Conservation (phyloP, 352 stramenopile genomes). For the Globisporangium abappressorium region DNA sequence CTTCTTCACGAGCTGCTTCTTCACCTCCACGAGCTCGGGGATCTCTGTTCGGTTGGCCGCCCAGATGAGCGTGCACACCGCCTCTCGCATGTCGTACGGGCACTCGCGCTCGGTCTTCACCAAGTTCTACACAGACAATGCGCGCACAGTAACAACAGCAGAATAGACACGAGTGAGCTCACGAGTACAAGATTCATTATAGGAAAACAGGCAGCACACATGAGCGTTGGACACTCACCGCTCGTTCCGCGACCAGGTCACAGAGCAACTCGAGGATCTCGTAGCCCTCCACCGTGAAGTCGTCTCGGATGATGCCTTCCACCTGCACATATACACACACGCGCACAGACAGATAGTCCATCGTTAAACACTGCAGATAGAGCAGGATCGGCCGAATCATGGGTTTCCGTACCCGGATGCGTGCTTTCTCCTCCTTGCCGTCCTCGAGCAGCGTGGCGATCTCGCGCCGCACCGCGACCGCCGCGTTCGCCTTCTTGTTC, state of each 20-base stretch:
- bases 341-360: background rate
- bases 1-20: slow-evolving; percentile 88
- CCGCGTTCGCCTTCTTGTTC: slow-evolving; percentile 89
- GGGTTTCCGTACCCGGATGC: slow-evolving; percentile 81
- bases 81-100: slow-evolving; percentile 91
- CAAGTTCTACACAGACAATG: slow-evolving; percentile 49
- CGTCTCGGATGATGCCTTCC: slow-evolving; percentile 93
- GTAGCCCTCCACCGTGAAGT: slow-evolving; percentile 95
- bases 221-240: slow-evolving; percentile 34
- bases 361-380: background rate
- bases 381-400: background rate
- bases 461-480: slow-evolving; percentile 69
- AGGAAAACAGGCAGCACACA: background rate
- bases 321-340: slow-evolving; percentile 38
- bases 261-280: slow-evolving; percentile 94
- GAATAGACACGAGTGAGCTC: background rate
- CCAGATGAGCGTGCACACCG: slow-evolving; percentile 94
- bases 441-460: slow-evolving; percentile 78
- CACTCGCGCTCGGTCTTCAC: slow-evolving; percentile 91
- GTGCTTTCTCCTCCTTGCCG: slow-evolving; percentile 92
- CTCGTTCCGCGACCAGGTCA: slow-evolving; percentile 91
- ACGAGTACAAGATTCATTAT: background rate
- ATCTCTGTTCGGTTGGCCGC: slow-evolving; percentile 89
- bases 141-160: background rate
- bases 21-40: slow-evolving; percentile 87